A percentile compares a stretch with the other conserved stretches of the same genome.
Conservation (phyloP, 805 yeast species). For the Sugiyamaella qingdaonensis region DNA sequence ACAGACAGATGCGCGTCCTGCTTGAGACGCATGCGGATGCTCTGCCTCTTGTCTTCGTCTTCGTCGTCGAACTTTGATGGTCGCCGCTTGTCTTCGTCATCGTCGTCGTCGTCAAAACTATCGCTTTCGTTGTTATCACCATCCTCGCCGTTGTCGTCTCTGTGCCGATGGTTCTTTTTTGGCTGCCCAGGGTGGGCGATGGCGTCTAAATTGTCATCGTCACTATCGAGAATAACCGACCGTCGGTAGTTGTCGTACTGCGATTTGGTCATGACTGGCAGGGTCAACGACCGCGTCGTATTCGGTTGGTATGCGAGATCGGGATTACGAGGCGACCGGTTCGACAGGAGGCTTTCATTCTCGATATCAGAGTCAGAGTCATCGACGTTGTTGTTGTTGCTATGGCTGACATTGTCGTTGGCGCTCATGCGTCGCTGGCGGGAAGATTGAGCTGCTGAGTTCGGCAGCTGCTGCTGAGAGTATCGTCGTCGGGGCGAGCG, state of each 20-base stretch:
- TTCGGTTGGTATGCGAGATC: constrained; percentile 6
- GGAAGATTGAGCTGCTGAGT: background rate
- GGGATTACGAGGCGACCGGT: constrained; percentile 12
- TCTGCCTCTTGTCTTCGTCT: constrained; percentile 20
- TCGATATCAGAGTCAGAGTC: constrained; percentile 12
- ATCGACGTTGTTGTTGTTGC: too few relatives aligned
- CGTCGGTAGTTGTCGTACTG: constrained; percentile 27
- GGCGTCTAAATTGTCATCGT: constrained; percentile 1
- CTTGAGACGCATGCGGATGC: constrained; percentile 30
- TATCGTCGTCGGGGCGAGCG: background rate
- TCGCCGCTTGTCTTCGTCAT: constrained; percentile 10
- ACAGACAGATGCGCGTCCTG: constrained; percentile 40
- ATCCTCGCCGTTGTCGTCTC: constrained; percentile 12
- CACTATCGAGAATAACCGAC: constrained; percentile 13
- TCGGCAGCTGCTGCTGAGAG: background rate
- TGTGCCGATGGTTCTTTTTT: background rate
- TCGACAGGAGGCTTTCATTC: constrained; percentile 19
- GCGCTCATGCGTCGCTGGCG: background rate
- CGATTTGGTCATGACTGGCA: constrained; percentile 27
- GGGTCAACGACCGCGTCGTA: constrained; percentile 4
- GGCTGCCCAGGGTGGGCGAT: background rate
- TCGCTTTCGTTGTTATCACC: constrained; percentile 11
- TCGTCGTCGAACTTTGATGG: constrained; percentile 18
- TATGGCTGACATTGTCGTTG: background rate
- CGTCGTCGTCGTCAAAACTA: constrained; percentile 10